Evolutionary conservation across 2,329 filamentous ascomycete species (phyloP).

Genomic region (Furcasterigmium furcatum): DNA sequence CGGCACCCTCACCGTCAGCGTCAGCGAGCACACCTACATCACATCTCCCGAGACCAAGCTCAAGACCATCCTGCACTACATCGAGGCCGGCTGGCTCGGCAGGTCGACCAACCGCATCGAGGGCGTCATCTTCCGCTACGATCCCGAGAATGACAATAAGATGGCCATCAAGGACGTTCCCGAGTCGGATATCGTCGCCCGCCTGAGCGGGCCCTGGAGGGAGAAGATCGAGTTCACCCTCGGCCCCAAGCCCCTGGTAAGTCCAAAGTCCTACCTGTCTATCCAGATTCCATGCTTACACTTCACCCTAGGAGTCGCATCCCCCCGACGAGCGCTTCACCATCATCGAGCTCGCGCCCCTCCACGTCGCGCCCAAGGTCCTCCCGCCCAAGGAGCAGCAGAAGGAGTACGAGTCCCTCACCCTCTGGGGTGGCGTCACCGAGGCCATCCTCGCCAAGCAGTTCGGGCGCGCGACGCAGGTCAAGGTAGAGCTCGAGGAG

Average conservation of each 20-base stretch:
- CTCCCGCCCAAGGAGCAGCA: conserved; percentile 76
- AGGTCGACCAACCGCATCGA: conserved; percentile 88
- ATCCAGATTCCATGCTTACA: conserved; percentile 1
- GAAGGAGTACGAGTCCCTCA: conserved; percentile 83
- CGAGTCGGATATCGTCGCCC: conserved; percentile 77
- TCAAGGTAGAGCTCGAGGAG: conserved; percentile 93
- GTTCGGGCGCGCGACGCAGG: conserved; percentile 75
- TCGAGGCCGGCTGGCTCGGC: conserved; percentile 93
- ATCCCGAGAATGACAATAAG: conserved; percentile 80
- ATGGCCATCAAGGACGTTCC: conserved; percentile 80
- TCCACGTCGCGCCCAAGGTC: conserved; percentile 74
- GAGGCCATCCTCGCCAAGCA: conserved; percentile 81
- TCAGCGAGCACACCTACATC: conserved; percentile 85
- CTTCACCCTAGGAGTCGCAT: conserved; percentile 34
- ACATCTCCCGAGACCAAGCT: conserved; percentile 87
- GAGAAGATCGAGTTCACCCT: conserved; percentile 62
- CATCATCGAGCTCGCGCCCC: conserved; percentile 84
- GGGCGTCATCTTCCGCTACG: conserved; percentile 86
- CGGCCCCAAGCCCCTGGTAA: conserved; percentile 58
- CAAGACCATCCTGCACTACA: conserved; percentile 89
- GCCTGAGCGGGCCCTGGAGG: conserved; percentile 85
- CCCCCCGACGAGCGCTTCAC: conserved; percentile 62
- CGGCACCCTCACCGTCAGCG: conserved; percentile 84
- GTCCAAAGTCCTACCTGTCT: conserved; percentile 25
- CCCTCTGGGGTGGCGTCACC: conserved; percentile 85